Evolutionary conservation across 2,329 filamentous ascomycete genomes (phyloP), one percentile per base, ranked within the genome.

Genomic region (Tricladium varicosporioides): DNA sequence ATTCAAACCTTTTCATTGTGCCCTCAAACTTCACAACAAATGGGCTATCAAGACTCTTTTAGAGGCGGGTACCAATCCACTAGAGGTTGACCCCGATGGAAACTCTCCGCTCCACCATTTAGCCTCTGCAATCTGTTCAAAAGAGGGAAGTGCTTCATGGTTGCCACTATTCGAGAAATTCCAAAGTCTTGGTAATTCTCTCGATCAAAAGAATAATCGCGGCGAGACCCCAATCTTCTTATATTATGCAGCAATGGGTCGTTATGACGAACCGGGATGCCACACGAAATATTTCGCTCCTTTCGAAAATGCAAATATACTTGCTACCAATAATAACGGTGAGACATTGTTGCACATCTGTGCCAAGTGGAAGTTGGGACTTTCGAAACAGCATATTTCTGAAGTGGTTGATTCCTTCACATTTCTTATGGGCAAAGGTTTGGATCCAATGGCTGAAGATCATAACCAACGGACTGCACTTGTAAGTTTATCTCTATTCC

Each of bases 191-290:
- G 63, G 60, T 7, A 54, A 58, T 11, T 47, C 54, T 19, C 61
- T 67, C 45, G 63, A 65, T 54, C 53, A 45, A n/a, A 52, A 45
- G 22, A 60, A 69, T 50, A 53, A 56, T 18, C 11, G 33, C 10
- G 60, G 60, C 14, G 44, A 56, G 16, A 53, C 58, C 5, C 47
- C 56, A 10, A 15, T 60, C 2, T 59, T 62, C 51, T 31, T 14
- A 8, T 62, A 52, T 43, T 59, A 40, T 40, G 36, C 10, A n/a
- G 58, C 36, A 42, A 36, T 56, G 15, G 11, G n/a, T 18, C 14
- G 40, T 36, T 32, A 18, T 42, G 27, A 31, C 11, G 16, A 33
- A 32, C 16, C 15, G 48, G 36, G 11, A 13, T 40, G 4, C 9
- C 36, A 40, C 36, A 13, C 36, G 7, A 46, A 22, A 32, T 53